phyloP scores from a whole-genome alignment of 2,329 filamentous ascomycete species.

The Ustilaginoidea virens region DNA sequence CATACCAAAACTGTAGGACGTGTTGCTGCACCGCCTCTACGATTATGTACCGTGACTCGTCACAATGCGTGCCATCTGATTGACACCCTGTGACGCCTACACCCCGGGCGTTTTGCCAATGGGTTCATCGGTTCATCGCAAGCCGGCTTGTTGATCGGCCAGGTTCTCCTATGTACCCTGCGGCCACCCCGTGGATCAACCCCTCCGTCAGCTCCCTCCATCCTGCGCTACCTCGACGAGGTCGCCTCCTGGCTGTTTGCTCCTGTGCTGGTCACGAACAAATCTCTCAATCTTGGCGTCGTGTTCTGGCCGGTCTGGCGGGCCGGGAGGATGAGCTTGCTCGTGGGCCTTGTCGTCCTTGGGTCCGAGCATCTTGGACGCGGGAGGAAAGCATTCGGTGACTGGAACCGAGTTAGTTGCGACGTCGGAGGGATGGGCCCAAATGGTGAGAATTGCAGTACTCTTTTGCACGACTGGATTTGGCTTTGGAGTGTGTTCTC shows the following conservation, averaged over 20 bases:
- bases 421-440: not conserved
- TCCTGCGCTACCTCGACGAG: slow-evolving; percentile 3
- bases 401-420: slow-evolving; percentile 14
- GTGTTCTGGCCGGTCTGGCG: slow-evolving; percentile 28
- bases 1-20: not conserved
- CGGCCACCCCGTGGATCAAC: no score
- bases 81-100: no score
- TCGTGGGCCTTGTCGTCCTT: slow-evolving; percentile 12
- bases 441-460: no score
- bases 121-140: no score
- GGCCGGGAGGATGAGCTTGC: slow-evolving; percentile 13
- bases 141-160: no score
- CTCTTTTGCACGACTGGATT: slow-evolving; percentile 29
- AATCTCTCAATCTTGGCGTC: slow-evolving; percentile 37
- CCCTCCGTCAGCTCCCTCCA: slow-evolving; percentile 7
- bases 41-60: no score
- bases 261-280: slow-evolving; percentile 35
- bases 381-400: slow-evolving; percentile 27
- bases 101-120: no score
- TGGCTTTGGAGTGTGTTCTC: slow-evolving; percentile 11
- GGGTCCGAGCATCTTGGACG: slow-evolving; percentile 24
- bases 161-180: no score
- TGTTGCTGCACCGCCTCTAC: no score
- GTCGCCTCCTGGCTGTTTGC: slow-evolving; percentile 18
- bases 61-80: no score